phyloP scores from a whole-genome alignment of 805 yeast genomes.

The Candida fluviatilis region DNA sequence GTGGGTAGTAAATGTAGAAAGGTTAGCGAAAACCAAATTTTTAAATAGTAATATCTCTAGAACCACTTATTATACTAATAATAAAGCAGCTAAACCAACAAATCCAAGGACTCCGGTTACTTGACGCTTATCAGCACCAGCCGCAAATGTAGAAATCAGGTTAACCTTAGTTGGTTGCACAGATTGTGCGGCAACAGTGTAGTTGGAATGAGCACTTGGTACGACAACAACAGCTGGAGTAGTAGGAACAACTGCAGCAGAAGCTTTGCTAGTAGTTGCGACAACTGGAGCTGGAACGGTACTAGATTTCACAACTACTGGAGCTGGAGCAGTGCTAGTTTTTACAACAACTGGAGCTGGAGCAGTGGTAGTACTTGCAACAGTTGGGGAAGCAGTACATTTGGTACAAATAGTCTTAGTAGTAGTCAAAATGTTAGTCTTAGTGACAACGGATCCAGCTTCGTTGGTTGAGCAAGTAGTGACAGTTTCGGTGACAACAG shows the following conservation, averaged over 20 bases:
- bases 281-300: neutral
- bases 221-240: too few species aligned
- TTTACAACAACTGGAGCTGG: neutral
- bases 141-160: neutral
- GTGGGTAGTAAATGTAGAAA: neutral
- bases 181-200: neutral
- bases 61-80: neutral
- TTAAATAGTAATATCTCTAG: neutral
- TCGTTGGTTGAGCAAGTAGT: neutral
- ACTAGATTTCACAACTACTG: too few species aligned
- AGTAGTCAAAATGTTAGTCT: neutral
- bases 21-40: neutral
- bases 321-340: neutral
- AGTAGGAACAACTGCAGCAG: too few species aligned
- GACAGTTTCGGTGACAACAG: neutral
- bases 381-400: neutral
- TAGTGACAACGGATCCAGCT: neutral
- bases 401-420: neutral
- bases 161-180: neutral
- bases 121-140: neutral
- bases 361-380: constrained; percentile 7
- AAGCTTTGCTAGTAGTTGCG: neutral
- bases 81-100: neutral
- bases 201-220: too few species aligned
- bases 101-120: neutral